A percentile compares a stretch with the other conserved stretches of the same genome.
phyloP scores from a whole-genome alignment of 441 rosid genomes.

The Euphorbia corollata region DNA sequence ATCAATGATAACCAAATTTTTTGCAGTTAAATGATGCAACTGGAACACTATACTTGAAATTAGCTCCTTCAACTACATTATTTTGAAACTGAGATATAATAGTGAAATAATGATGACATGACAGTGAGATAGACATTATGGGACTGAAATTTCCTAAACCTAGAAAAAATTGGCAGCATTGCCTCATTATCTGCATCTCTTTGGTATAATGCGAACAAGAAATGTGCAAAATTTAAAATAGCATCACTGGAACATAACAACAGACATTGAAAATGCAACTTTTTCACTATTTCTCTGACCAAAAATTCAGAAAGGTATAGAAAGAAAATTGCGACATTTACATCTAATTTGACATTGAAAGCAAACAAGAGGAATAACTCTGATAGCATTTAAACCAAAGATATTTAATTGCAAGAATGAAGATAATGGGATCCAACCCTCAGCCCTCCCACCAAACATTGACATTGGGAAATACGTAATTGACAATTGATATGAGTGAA shows the following conservation, averaged over 20 bases:
- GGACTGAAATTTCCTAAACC: not conserved
- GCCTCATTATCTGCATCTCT: not conserved
- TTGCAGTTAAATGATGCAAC: conserved; percentile 6
- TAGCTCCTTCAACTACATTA: conserved; percentile 1
- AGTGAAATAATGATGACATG: not conserved
- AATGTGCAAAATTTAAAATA: not conserved
- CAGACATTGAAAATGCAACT: not conserved
- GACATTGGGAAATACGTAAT: not conserved
- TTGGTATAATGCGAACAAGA: not conserved
- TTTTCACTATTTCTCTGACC: not conserved
- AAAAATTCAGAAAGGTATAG: not conserved
- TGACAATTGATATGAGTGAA: not conserved
- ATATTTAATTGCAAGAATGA: not conserved
- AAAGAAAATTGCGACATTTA: not conserved
- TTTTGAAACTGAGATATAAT: not conserved
- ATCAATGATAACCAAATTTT: conserved; percentile 6
- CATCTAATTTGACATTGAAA: not conserved
- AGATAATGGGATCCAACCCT: conserved; percentile 20
- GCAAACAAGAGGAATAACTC: not conserved
- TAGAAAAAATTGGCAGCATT: conserved; percentile 1
- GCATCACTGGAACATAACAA: not conserved
- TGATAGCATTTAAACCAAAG: not conserved
- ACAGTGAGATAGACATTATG: not conserved
- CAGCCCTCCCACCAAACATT: not conserved
- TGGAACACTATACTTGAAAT: not conserved